Evolutionary conservation across 2,329 filamentous ascomycete species (phyloP), one percentile per base, ranked within the genome.

Genomic region (Elsinoe batatas): DNA sequence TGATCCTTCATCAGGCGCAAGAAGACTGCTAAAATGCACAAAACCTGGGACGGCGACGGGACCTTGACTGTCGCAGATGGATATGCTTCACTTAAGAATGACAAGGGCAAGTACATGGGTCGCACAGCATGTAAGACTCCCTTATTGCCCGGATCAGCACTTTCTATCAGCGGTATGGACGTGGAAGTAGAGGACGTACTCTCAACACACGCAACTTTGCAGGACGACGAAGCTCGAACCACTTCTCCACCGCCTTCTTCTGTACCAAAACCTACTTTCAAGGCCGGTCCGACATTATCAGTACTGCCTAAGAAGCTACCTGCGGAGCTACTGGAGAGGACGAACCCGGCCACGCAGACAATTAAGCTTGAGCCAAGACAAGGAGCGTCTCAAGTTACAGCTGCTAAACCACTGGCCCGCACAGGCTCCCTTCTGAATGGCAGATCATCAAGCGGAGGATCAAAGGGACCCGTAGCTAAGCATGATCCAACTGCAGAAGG

Each of bases 41-140:
- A 88, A 66, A 88, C 83, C 4, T 88, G 85, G 84, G 84, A 88
- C 63, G 84, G 84, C 2, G 85, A 88, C 68, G 85, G 83, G 1
- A 74, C 87, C 2, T 72, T 88, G 7, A 73, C 75, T 3, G 73
- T 84, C 3, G 68, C 72, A 2, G 76, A 74, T 35, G 82, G 82
- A 3, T 78, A 78, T 63, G 82, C 79, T 3, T 75, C 73, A 54
- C 72, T 88, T 13, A 79, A 82, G 58, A 82, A 87, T 64, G 74
- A 79, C 10, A 77, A 77, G 0, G 84, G 84, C 2, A 79, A 76
- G 65, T 79, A 83, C 17, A 76, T 87, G 68, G 84, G 83, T 1
- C 78, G 76, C 54, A 73, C 72, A 11, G 73, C 75, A 58, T 79
- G 77, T 60, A 78, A 76, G 54, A 74, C 76, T n/a, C 73, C 76